These are phyloP conservation scores for Penicillium griseofulvum DNA, from an alignment of 2,329 filamentous ascomycete species.

Conservation along the genomic window DNA sequence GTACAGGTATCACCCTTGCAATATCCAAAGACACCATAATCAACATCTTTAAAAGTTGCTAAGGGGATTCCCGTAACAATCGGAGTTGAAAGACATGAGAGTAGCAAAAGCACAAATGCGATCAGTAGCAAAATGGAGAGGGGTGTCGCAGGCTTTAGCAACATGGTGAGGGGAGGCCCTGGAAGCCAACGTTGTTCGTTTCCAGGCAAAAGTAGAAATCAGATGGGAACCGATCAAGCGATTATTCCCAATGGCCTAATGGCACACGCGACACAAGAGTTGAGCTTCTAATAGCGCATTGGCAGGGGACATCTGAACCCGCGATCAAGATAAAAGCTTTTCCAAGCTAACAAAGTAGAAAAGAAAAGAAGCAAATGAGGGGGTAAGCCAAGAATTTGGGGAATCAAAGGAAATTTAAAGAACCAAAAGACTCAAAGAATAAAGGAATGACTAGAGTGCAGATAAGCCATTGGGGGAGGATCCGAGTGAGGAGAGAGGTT, in stretches of 20 bases:
- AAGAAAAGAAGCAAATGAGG: conserved; percentile 3
- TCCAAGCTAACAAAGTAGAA: background rate
- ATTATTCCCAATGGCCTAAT: background rate
- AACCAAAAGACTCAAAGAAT: background rate
- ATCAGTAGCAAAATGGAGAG: conserved; percentile 79
- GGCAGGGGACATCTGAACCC: background rate
- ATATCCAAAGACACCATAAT: conserved; percentile 91
- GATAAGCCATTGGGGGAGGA: background rate
- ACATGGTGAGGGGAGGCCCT: conserved; percentile 44
- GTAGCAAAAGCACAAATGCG: conserved; percentile 79
- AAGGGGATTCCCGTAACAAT: conserved; percentile 83
- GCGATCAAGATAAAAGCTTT: background rate
- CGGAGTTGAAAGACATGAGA: conserved; percentile 88
- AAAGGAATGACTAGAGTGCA: conserved; percentile 3
- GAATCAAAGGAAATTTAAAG: background rate
- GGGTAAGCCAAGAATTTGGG: conserved; percentile 1
- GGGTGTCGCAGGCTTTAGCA: conserved; percentile 90
- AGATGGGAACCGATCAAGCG: background rate
- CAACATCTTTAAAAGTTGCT: conserved; percentile 70
- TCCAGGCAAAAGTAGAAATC: background rate
- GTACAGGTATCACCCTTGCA: conserved; percentile 69
- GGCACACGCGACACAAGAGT: background rate
- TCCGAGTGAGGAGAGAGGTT: background rate
- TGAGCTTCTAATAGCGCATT: background rate
- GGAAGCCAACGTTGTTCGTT: background rate